Evolutionary conservation across 352 stramenopile genomes (phyloP).

Genomic region (Phytophthora sojae): DNA sequence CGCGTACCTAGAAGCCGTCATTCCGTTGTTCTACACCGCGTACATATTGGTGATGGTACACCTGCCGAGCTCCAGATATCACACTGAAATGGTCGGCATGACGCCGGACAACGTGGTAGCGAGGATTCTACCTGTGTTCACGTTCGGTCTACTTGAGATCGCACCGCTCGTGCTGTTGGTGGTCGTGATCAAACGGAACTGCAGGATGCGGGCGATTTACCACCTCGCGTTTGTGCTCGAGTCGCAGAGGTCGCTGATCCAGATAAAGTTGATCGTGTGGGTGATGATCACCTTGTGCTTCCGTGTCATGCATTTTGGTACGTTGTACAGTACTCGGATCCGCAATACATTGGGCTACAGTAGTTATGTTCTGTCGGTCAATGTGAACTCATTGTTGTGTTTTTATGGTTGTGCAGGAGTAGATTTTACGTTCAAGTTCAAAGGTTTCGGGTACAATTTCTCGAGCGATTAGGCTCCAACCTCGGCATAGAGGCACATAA

Average conservation of each 20-base stretch:
- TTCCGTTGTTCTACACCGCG: constrained; percentile 36
- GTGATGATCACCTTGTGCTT: constrained; percentile 32
- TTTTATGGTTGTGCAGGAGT: not conserved
- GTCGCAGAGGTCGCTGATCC: constrained; percentile 35
- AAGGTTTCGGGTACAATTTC: not conserved
- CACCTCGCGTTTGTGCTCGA: constrained; percentile 56
- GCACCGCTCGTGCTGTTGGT: constrained; percentile 20
- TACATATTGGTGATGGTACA: constrained; percentile 25
- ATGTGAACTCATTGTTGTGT: not conserved
- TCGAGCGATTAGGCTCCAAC: not conserved
- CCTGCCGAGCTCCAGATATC: constrained; percentile 26
- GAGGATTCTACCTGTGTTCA: constrained; percentile 15
- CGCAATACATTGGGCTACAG: too few species aligned
- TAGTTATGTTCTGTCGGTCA: too few species aligned
- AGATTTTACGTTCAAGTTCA: constrained; percentile 7
- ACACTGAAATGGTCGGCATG: constrained; percentile 17
- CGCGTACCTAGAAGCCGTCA: constrained; percentile 45
- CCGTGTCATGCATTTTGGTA: constrained; percentile 24
- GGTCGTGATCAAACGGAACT: constrained; percentile 8
- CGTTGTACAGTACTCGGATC: not conserved
- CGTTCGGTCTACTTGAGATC: constrained; percentile 34
- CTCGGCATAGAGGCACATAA: too few species aligned
- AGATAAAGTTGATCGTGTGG: constrained; percentile 50
- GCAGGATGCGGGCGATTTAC: constrained; percentile 21
- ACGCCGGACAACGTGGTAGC: not conserved